Conservation (phyloP, 2,329 filamentous ascomycete species). For the Apiospora rasikravindrae region DNA sequence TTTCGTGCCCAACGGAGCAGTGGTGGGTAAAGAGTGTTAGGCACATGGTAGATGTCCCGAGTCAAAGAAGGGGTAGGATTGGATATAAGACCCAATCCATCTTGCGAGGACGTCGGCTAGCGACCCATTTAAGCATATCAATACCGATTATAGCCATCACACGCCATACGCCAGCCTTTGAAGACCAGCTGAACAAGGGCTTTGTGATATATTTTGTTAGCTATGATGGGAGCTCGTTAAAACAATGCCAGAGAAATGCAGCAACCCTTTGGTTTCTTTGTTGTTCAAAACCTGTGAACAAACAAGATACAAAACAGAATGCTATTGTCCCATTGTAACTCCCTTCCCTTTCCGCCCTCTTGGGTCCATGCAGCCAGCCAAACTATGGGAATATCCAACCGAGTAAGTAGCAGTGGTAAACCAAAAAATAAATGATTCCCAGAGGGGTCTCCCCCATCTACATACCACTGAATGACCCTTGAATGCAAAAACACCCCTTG, state of each 20-base stretch:
- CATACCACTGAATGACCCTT: not conserved
- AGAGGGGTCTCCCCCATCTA: not conserved
- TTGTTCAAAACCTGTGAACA: not conserved
- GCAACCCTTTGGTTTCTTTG: not conserved
- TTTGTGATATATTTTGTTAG: not conserved
- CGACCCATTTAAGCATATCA: not conserved
- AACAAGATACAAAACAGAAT: conserved; percentile 5
- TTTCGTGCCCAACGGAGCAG: not conserved
- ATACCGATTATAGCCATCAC: too few species aligned
- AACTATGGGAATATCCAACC: not conserved
- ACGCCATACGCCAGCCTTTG: not conserved
- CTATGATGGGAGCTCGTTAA: not conserved
- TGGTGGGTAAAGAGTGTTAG: not conserved
- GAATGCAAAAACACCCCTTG: conserved; percentile 17
- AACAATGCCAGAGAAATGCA: not conserved
- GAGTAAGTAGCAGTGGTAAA: not conserved
- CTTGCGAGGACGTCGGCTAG: too few species aligned
- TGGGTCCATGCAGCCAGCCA: conserved; percentile 9
- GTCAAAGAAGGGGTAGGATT: not conserved
- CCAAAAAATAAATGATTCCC: not conserved
- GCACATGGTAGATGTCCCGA: not conserved
- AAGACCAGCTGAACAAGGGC: not conserved
- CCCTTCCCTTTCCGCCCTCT: not conserved
- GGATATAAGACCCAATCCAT: not conserved
- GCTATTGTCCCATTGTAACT: conserved; percentile 16